Evolutionary conservation across 2,329 filamentous ascomycete species (phyloP).

Genomic region (Neurospora sp.): DNA sequence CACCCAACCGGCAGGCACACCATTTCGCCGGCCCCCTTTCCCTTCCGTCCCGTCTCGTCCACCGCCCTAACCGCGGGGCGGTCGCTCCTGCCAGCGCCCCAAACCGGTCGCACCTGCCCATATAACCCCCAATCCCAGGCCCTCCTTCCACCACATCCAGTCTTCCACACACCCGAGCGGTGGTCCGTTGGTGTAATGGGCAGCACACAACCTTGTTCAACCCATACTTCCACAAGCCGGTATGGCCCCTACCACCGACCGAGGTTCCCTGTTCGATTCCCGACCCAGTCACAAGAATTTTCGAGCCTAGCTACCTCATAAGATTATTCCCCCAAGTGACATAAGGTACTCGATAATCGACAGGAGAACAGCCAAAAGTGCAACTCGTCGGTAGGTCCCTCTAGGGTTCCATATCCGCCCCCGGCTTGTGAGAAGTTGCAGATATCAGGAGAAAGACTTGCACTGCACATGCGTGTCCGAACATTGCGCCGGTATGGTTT

Average conservation of each 20-base stretch:
- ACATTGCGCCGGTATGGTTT: background rate
- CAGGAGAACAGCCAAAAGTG: background rate
- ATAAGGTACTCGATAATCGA: background rate
- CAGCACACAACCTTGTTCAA: background rate
- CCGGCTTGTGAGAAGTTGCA: background rate
- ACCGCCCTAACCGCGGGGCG: background rate
- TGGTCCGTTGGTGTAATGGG: background rate
- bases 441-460: background rate
- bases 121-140: background rate
- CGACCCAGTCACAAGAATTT: background rate
- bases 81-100: background rate
- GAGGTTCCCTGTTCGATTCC: background rate
- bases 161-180: background rate
- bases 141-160: background rate
- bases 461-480: background rate
- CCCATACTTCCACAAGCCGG: background rate
- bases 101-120: background rate
- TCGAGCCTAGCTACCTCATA: background rate
- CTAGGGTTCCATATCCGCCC: background rate
- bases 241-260: background rate
- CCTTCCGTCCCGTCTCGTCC: background rate
- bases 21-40: background rate
- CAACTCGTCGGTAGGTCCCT: background rate
- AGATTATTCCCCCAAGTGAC: background rate
- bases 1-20: background rate